Evolutionary conservation across 495 filamentous ascomycete species (phyloP), one percentile per base, ranked within the genome.

Genomic region (Aspergillus olivimuriae): DNA sequence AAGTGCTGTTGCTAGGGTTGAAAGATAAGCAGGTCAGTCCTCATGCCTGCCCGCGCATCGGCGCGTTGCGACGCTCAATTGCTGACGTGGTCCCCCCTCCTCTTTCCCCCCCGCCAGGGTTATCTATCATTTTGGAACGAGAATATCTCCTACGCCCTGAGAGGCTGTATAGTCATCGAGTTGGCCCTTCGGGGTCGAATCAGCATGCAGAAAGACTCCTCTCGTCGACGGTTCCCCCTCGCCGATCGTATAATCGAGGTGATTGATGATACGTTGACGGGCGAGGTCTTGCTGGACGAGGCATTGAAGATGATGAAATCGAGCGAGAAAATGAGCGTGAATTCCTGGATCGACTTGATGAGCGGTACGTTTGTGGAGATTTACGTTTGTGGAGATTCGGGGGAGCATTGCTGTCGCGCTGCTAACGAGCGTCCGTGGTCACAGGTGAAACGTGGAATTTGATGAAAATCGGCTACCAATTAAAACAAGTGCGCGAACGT

Each of bases 41-140:
- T 30, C 9, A 7, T 6, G 20, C 38, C 7, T 10, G 10, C 9
- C 21, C 26, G 5, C 4, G 14, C 36, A 26, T 24, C 18, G 41
- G 41, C 11, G 41, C 41, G 16, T 15, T 31, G 34, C 43, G 21
- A 34, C 31, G 37, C 17, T 19, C 12, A 6, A 14, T 22, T 17
- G 22, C 11, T 28, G 22, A 34, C 20, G 24, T 37, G 40, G 49
- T 47, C 30, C 51, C 56, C 66, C 48, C n/a, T 36, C 22, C 19
- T 18, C 28, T 22, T 30, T 45, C 36, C 21, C 44, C 39, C 23
- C 31, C 55, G 38, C 49, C 55, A 95, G 87, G 92, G 92, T 50
- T 95, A 97, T 65, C 81, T 97, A 47, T 97, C 94, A 6, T 97
- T 97, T 69, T 98, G 92, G 92, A 98, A 98, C 62, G 92, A 98